Conservation (phyloP, 495 filamentous ascomycete genomes). For the Xylaria bambusicola region DNA sequence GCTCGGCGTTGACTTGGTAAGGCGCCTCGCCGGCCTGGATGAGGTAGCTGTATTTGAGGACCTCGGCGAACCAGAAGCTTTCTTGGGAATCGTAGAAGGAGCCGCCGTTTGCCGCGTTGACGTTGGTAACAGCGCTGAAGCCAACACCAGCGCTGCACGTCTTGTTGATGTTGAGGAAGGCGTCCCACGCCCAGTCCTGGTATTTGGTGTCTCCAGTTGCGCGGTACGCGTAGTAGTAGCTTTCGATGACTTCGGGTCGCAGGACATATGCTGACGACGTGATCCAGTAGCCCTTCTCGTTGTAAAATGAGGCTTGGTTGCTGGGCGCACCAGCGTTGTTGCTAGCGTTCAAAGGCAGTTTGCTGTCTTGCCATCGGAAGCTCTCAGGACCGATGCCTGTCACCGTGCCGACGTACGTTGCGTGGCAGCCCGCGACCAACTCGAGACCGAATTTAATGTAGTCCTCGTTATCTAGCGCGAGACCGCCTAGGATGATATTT, state of each 20-base stretch:
- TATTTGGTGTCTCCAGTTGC: constrained; percentile 72
- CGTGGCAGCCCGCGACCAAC: constrained; percentile 73
- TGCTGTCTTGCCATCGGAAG: constrained; percentile 67
- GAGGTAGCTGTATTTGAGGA: constrained; percentile 82
- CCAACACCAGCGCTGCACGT: constrained; percentile 66
- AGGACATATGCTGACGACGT: constrained; percentile 63
- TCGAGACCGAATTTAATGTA: constrained; percentile 75
- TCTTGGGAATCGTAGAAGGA: constrained; percentile 71
- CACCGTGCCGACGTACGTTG: constrained; percentile 66
- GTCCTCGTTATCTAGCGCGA: constrained; percentile 60
- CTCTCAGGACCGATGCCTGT: constrained; percentile 80
- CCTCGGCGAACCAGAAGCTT: constrained; percentile 90
- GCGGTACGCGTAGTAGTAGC: constrained; percentile 84
- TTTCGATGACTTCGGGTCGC: constrained; percentile 84
- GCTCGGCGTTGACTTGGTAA: constrained; percentile 65
- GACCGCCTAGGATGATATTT: constrained; percentile 84
- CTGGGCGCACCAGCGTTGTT: constrained; percentile 46
- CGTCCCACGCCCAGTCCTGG: constrained; percentile 84
- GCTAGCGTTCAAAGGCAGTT: constrained; percentile 34
- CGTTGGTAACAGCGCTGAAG: constrained; percentile 65
- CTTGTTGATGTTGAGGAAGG: constrained; percentile 68
- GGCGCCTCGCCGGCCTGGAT: constrained; percentile 63
- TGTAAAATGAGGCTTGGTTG: constrained; percentile 59
- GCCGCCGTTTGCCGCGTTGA: constrained; percentile 66
- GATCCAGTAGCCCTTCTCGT: constrained; percentile 73